A percentile compares a stretch with the other conserved stretches of the same genome.
Conservation (phyloP, 805 yeast species). For the Wickerhamomyces pijperi region DNA sequence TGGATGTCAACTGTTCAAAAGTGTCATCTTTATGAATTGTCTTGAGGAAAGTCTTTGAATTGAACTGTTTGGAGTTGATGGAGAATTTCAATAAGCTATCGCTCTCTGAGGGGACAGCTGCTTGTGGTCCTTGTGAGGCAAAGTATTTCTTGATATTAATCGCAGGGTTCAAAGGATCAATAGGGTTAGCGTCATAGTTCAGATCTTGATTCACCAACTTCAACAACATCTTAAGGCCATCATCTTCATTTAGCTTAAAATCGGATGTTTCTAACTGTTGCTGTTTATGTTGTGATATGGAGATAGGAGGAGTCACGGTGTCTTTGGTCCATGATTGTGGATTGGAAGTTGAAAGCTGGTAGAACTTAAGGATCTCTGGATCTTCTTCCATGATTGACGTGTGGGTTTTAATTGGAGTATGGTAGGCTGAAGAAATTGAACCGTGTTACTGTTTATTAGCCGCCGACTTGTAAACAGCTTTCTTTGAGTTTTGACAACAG, state of each 20-base stretch:
- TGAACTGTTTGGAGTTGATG: constrained; percentile 47
- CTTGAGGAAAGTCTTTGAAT: constrained; percentile 43
- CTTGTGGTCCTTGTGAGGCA: constrained; percentile 25
- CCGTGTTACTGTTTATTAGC: too few species aligned
- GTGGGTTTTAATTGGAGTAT: too few species aligned
- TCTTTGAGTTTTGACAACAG: too few species aligned
- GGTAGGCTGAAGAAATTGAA: too few species aligned
- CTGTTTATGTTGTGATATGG: constrained; percentile 15
- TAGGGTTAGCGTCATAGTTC: constrained; percentile 21
- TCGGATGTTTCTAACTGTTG: constrained; percentile 5
- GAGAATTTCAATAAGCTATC: constrained; percentile 32
- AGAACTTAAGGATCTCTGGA: constrained; percentile 23
- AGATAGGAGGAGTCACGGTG: constrained; percentile 18
- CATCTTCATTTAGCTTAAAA: constrained; percentile 1
- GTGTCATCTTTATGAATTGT: constrained; percentile 46
- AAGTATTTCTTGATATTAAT: too few species aligned
- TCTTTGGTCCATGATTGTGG: constrained; percentile 30
- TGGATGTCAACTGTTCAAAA: constrained; percentile 34
- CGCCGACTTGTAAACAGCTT: too few species aligned
- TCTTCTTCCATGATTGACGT: constrained; percentile 14
- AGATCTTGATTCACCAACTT: constrained; percentile 17
- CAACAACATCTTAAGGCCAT: constrained; percentile 7
- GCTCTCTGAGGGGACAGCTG: too few species aligned
- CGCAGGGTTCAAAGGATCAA: constrained; percentile 45
- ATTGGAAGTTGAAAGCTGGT: constrained; percentile 30